A percentile compares a stretch with the other conserved stretches of the same genome.
These are phyloP conservation scores for Wickerhamomyces queroliae DNA, from an alignment of 805 yeast species.

Conservation along the genomic window DNA sequence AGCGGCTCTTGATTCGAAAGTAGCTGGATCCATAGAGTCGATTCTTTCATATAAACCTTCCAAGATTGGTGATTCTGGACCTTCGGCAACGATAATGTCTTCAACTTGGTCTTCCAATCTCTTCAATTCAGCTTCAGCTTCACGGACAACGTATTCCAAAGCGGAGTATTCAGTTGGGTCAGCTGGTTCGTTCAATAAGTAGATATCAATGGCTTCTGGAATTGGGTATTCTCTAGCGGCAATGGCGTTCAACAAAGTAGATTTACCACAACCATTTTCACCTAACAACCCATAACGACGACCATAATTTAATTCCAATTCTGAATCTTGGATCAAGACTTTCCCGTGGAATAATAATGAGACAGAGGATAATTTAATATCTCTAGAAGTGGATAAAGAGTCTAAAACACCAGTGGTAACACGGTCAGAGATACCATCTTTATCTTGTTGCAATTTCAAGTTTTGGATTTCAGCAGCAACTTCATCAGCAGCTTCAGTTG, in stretches of 20 bases:
- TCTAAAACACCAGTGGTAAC: conserved; percentile 96
- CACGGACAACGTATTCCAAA: conserved; percentile 91
- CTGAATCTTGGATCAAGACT: conserved; percentile 89
- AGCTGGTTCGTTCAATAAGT: conserved; percentile 95
- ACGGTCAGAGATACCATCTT: conserved; percentile 92
- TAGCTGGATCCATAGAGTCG: conserved; percentile 91
- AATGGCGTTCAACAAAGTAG: conserved; percentile 86
- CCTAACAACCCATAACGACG: conserved; percentile 97
- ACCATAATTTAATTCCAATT: conserved; percentile 90
- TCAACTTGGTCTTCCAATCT: conserved; percentile 89
- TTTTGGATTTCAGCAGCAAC: conserved; percentile 74
- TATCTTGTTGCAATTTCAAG: conserved; percentile 89
- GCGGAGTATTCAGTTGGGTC: conserved; percentile 90
- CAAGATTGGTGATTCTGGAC: conserved; percentile 84
- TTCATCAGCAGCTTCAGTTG: conserved; percentile 39
- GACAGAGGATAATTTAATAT: conserved; percentile 84
- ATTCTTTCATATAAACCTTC: conserved; percentile 93
- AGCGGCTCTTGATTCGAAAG: conserved; percentile 96
- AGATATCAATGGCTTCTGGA: conserved; percentile 87
- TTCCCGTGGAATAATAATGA: conserved; percentile 96
- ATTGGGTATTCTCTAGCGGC: conserved; percentile 96
- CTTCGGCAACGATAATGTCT: conserved; percentile 81
- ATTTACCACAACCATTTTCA: conserved; percentile 98
- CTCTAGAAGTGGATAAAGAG: conserved; percentile 85
- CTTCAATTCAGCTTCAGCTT: conserved; percentile 90